Evolutionary conservation across 257 asterid genomes (phyloP), one percentile per base, ranked within the genome.

Genomic region (Verbascum thapsus): DNA sequence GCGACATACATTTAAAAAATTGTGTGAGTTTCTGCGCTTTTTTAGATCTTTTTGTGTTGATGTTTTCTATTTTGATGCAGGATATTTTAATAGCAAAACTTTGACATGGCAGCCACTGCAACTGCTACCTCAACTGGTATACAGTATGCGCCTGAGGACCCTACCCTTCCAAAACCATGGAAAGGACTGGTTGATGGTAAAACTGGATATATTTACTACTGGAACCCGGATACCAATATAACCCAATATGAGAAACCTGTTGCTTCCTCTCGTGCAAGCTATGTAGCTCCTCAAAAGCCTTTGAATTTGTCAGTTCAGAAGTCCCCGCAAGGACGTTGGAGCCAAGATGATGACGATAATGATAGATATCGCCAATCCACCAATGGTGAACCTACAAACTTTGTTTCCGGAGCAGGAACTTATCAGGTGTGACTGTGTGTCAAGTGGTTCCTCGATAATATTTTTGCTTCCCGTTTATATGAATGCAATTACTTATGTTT

Each of bases 121-220:
- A 40, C 85, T 54, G 74, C 73, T 55, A 35, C 77, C 3, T 58
- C 78, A 38, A 20, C 77, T 69, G 84, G 84, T 41, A 65, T 87
- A 47, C 78, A 83, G 3, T 94, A 85, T 74, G 99, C 99, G 10
- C 99, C 99, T 10, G 99, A 94, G 75, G 99, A 94, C 70, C 88
- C 96, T 37, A 74, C 87, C 63, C 95, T 94, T 61, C 99, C 97
- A 16, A 94, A 82, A 70, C 99, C 99, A 17, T 94, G 99, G 99
- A 84, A 66, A 78, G 97, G 95, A 37, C 76, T 94, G 32, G 88
- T 94, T 61, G 99, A 94, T 74, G 87, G 79, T 30, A 85, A 75
- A 61, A 94, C 99, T 63, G 95, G 96, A 41, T 90, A 81, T 76
- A 71, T 94, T 10, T 94, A 94, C 80, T 94, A 45, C 83, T 90